Evolutionary conservation across 225 moss, liverwort and hornwort species (phyloP).

Genomic region (Pleurozium schreberi): DNA sequence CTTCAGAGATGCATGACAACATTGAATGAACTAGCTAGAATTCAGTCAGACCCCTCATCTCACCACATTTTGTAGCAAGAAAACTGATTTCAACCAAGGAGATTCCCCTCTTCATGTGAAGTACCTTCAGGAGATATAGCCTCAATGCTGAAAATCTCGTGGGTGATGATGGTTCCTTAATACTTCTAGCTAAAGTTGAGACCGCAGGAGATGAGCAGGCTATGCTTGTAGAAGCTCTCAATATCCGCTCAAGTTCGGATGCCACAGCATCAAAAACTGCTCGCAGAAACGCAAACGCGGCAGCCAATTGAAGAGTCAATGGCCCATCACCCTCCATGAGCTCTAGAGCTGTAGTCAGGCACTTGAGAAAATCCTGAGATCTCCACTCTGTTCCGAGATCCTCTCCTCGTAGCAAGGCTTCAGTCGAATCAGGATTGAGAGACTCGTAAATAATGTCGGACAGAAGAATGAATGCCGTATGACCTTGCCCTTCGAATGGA

Average conservation of each 20-base stretch:
- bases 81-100: constrained; percentile 31
- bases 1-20: not conserved
- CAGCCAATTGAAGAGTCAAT: constrained; percentile 9
- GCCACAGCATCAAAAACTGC: constrained; percentile 32
- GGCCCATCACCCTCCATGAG: constrained; percentile 15
- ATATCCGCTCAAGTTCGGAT: constrained; percentile 4
- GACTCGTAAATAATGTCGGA: constrained; percentile 31
- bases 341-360: constrained; percentile 13
- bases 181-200: not conserved
- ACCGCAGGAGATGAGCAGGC: not conserved
- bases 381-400: constrained; percentile 25
- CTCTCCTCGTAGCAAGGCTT: constrained; percentile 11
- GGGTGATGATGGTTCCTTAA: not conserved
- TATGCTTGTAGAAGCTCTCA: not conserved
- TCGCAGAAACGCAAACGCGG: constrained; percentile 27
- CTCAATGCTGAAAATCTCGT: constrained; percentile 14
- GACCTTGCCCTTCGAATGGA: constrained; percentile 1
- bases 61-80: constrained; percentile 11
- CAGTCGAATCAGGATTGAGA: not conserved
- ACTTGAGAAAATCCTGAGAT: constrained; percentile 4
- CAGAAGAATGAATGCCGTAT: constrained; percentile 17
- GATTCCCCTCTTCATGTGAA: constrained; percentile 36
- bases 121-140: constrained; percentile 43
- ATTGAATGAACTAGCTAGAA: not conserved
- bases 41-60: not conserved